phyloP scores from a whole-genome alignment of 148 eudicot species.

The Rheum nobile region DNA sequence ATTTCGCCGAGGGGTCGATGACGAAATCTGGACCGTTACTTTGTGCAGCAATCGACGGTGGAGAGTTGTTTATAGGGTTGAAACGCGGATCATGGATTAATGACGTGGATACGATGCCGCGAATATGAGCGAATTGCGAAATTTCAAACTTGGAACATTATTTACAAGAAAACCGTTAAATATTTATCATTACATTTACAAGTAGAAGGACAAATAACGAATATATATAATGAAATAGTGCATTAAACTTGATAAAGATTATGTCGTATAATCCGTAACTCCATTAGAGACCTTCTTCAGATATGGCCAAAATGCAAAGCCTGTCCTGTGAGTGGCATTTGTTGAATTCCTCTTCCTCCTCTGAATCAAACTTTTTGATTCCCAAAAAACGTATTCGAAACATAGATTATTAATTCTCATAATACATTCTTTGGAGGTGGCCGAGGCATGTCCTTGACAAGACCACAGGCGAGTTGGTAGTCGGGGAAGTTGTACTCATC shows the following conservation, averaged over 20 bases:
- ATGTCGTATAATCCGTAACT: neutral
- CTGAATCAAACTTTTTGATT: no score
- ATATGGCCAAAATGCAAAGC: no score
- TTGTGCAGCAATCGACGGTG: neutral
- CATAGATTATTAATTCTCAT: neutral
- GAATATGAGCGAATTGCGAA: neutral
- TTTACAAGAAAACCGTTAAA: no score
- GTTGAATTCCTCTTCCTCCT: neutral
- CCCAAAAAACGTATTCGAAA: no score
- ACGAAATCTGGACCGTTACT: neutral
- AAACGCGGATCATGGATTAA: neutral
- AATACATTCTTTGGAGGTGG: slow-evolving; percentile 22
- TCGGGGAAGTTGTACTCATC: slow-evolving; percentile 42
- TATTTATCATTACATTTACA: neutral
- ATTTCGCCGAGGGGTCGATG: neutral
- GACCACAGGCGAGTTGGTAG: slow-evolving; percentile 20
- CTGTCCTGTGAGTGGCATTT: no score
- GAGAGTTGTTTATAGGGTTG: neutral
- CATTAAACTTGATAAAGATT: neutral
- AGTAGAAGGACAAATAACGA: neutral
- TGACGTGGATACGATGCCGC: neutral
- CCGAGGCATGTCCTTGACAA: slow-evolving; percentile 29
- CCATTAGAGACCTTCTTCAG: no score
- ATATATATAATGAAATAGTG: neutral
- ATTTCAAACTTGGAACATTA: neutral